Conservation (phyloP, 2,329 filamentous ascomycete species). For the Paraphoma chrysanthemicola region DNA sequence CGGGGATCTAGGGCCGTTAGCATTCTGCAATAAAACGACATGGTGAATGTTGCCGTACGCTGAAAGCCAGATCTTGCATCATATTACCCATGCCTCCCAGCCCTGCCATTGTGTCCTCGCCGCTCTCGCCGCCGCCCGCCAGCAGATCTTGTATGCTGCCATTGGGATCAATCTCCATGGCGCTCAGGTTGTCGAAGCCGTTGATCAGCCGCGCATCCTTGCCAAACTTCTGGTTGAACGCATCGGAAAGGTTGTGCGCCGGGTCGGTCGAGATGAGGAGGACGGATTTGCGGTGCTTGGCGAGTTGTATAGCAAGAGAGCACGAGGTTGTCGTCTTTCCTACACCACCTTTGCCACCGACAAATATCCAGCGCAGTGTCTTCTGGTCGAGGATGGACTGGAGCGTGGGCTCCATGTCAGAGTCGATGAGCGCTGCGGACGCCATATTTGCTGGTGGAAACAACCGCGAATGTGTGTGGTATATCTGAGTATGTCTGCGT, state of each 20-base stretch:
- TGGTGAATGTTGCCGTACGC: constrained; percentile 63
- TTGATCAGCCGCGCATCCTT: constrained; percentile 95
- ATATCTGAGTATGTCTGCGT: not conserved
- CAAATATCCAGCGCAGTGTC: constrained; percentile 97
- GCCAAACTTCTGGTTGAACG: constrained; percentile 98
- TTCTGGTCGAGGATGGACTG: constrained; percentile 95
- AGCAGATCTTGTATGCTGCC: constrained; percentile 96
- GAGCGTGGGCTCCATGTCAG: constrained; percentile 89
- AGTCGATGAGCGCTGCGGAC: constrained; percentile 50
- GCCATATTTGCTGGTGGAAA: constrained; percentile 38
- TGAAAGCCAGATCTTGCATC: constrained; percentile 99
- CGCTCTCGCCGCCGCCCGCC: constrained; percentile 75
- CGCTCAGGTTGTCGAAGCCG: constrained; percentile 90
- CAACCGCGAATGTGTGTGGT: not conserved
- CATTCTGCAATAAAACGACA: constrained; percentile 2
- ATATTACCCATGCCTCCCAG: constrained; percentile 80
- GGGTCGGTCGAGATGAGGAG: constrained; percentile 98
- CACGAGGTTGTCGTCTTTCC: constrained; percentile 99
- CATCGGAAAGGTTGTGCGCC: constrained; percentile 96
- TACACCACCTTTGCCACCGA: constrained; percentile 96
- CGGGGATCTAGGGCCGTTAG: constrained; percentile 73
- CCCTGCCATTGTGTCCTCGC: constrained; percentile 73
- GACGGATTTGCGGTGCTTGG: constrained; percentile 91
- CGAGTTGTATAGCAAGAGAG: constrained; percentile 96
- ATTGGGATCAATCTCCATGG: constrained; percentile 99